Percentiles rank a stretch among this genome's conserved stretches.
phyloP scores from a whole-genome alignment of 78 protist genomes.

The Dictyostelium capitatum region DNA sequence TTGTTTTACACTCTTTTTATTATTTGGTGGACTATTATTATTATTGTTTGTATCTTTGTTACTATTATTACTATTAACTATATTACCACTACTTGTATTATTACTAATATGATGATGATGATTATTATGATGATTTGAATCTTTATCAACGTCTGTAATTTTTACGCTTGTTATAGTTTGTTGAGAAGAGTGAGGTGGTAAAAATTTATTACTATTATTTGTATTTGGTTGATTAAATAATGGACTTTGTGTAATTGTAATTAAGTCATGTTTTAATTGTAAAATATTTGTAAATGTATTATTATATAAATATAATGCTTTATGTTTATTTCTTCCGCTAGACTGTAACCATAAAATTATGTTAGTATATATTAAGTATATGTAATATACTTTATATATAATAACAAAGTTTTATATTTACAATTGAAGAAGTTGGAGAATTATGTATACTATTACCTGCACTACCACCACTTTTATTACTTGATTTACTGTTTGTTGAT shows the following conservation, averaged over 20 bases:
- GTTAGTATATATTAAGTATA: too few species aligned
- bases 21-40: conserved; percentile 29
- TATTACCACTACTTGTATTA: neutral
- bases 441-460: too few species aligned
- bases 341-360: neutral
- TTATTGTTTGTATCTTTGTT: neutral
- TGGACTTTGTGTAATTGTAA: conserved; percentile 20
- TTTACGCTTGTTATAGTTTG: too few species aligned
- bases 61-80: neutral
- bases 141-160: neutral
- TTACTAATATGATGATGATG: conserved; percentile 14
- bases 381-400: too few species aligned
- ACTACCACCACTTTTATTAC: neutral
- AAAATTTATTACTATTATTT: neutral
- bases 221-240: neutral
- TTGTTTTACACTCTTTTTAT: conserved; percentile 8
- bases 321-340: neutral
- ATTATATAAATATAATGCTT: conserved; percentile 45
- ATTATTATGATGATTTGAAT: neutral
- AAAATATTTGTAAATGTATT: conserved; percentile 61
- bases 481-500: neutral
- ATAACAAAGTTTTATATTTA: too few species aligned
- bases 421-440: too few species aligned
- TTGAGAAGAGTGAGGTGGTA: too few species aligned
- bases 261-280: conserved; percentile 53